These are phyloP conservation scores for Sedum album DNA, from an alignment of 164 flowering plant genomes.

Conservation along the genomic window DNA sequence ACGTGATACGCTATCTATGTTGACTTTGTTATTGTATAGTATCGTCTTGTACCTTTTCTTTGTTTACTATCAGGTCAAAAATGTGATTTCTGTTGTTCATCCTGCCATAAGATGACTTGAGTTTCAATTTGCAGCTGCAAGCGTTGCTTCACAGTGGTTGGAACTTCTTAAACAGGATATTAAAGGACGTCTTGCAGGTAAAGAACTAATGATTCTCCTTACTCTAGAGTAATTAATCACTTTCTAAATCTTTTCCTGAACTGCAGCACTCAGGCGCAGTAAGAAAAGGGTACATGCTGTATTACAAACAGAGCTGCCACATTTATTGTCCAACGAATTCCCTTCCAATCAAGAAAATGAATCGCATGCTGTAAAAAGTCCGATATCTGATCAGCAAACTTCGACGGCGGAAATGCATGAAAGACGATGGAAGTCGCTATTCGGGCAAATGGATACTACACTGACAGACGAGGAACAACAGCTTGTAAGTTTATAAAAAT, in stretches of 20 bases:
- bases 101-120: background rate
- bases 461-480: slow-evolving; percentile 75
- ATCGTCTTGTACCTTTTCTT: background rate
- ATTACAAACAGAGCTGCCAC: slow-evolving; percentile 63
- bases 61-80: background rate
- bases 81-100: background rate
- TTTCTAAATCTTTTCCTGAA: slow-evolving; percentile 4
- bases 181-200: slow-evolving; percentile 84
- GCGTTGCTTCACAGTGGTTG: slow-evolving; percentile 92
- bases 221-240: background rate
- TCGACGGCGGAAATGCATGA: slow-evolving; percentile 43
- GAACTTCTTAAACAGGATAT: slow-evolving; percentile 78
- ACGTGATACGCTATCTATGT: background rate
- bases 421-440: slow-evolving; percentile 52
- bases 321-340: slow-evolving; percentile 49
- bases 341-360: slow-evolving; percentile 42
- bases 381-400: slow-evolving; percentile 15
- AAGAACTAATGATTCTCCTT: background rate
- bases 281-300: slow-evolving; percentile 70
- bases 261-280: slow-evolving; percentile 72
- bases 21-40: background rate
- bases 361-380: slow-evolving; percentile 14
- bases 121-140: slow-evolving; percentile 58
- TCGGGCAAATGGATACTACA: slow-evolving; percentile 72
- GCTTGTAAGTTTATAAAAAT: slow-evolving; percentile 44